Conservation (phyloP, 2,329 filamentous ascomycete species). For the Calonectria pseudoturangicola region DNA sequence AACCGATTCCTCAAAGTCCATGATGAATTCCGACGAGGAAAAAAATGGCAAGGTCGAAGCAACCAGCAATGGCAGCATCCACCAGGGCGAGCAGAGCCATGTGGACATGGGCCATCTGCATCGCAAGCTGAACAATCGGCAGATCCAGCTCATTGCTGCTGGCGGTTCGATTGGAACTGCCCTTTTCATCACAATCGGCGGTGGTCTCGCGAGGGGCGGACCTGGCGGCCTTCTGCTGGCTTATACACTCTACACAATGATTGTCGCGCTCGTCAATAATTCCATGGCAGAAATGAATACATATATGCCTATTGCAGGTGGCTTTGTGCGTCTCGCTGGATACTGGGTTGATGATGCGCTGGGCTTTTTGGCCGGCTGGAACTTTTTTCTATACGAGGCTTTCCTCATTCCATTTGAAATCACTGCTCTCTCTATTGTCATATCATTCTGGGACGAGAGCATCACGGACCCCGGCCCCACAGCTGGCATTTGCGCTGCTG, state of each 20-base stretch:
- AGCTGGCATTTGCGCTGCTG: conserved; percentile 75
- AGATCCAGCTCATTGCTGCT: conserved; percentile 76
- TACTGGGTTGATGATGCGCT: conserved; percentile 80
- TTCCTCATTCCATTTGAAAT: conserved; percentile 66
- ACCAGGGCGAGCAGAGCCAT: too few relatives aligned
- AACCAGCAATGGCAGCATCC: too few relatives aligned
- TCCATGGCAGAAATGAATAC: conserved; percentile 79
- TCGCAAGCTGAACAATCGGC: conserved; percentile 70
- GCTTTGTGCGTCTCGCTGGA: conserved; percentile 78
- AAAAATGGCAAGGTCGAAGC: too few relatives aligned
- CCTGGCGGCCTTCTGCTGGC: conserved; percentile 73
- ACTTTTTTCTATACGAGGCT: conserved; percentile 66
- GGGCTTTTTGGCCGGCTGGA: conserved; percentile 71
- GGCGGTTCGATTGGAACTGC: conserved; percentile 75
- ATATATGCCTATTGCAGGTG: conserved; percentile 77
- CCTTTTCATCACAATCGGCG: conserved; percentile 77
- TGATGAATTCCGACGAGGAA: too few relatives aligned
- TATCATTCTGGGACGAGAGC: conserved; percentile 62
- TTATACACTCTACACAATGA: conserved; percentile 72
- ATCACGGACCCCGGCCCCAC: conserved; percentile 79
- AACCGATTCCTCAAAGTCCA: too few relatives aligned
- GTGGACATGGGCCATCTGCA: conserved; percentile 62
- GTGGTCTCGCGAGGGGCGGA: conserved; percentile 67
- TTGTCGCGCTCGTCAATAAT: conserved; percentile 79
- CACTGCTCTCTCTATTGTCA: conserved; percentile 64